These are phyloP conservation scores for Chrysoporthe cubensis DNA, from an alignment of 2,329 filamentous ascomycete species.

Conservation along the genomic window DNA sequence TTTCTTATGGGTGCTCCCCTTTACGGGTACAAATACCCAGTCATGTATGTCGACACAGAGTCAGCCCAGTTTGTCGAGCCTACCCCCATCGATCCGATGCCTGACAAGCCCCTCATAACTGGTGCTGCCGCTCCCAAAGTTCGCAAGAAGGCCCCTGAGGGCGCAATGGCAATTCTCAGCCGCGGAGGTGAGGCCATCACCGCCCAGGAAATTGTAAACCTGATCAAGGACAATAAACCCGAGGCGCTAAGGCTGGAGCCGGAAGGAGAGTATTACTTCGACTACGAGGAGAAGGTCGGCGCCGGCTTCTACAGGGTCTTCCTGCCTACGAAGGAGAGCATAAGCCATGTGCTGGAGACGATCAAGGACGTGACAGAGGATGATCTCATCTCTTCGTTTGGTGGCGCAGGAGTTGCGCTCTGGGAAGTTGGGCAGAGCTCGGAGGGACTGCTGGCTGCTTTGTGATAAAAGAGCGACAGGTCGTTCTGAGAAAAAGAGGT, in stretches of 20 bases:
- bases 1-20: constrained; percentile 32
- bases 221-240: constrained; percentile 20
- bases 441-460: constrained; percentile 21
- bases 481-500: not conserved
- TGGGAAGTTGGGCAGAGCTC: constrained; percentile 31
- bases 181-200: constrained; percentile 12
- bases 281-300: constrained; percentile 20
- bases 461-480: not conserved
- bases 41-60: constrained; percentile 21
- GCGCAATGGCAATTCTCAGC: not conserved
- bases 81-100: constrained; percentile 2
- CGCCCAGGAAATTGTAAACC: constrained; percentile 19
- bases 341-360: constrained; percentile 21
- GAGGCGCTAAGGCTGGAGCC: constrained; percentile 19
- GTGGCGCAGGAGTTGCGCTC: constrained; percentile 27
- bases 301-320: constrained; percentile 19
- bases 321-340: constrained; percentile 24
- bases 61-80: constrained; percentile 21
- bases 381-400: constrained; percentile 16
- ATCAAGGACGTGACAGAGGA: constrained; percentile 26
- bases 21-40: constrained; percentile 33
- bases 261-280: constrained; percentile 27
- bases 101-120: constrained; percentile 12
- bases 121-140: constrained; percentile 9
- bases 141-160: constrained; percentile 10